These are phyloP conservation scores for Fusarium sp. DNA, from an alignment of 2,329 filamentous ascomycete species.

Conservation along the genomic window DNA sequence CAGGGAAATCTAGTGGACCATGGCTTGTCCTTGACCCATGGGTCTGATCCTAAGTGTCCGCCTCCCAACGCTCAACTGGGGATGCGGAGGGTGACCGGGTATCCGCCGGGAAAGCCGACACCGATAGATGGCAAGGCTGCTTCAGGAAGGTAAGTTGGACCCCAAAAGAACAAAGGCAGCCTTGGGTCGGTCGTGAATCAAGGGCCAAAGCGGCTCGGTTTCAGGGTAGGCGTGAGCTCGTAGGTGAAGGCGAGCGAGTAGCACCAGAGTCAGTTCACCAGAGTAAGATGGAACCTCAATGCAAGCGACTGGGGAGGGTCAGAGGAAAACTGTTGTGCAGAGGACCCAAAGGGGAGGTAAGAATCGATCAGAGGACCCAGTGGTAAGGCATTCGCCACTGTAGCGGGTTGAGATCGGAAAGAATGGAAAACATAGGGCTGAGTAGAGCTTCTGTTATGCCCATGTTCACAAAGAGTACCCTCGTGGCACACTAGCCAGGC, in stretches of 20 bases:
- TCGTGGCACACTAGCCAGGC: neutral
- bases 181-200: conserved; percentile 10
- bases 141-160: conserved; percentile 19
- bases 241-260: neutral
- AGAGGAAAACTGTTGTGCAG: conserved; percentile 6
- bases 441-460: conserved; percentile 37
- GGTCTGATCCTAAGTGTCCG: conserved; percentile 12
- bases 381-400: conserved; percentile 23
- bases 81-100: neutral
- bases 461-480: conserved; percentile 14
- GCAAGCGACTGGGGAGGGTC: conserved; percentile 1
- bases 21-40: conserved; percentile 31
- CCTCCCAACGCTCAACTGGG: conserved; percentile 3
- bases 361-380: conserved; percentile 11
- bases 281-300: conserved; percentile 1
- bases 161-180: conserved; percentile 21
- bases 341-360: conserved; percentile 22
- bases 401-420: conserved; percentile 11
- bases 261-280: conserved; percentile 8
- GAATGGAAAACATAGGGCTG: conserved; percentile 37
- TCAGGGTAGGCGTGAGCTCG: neutral
- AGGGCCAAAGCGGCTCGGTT: conserved; percentile 10
- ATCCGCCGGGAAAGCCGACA: conserved; percentile 2
- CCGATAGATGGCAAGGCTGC: neutral
- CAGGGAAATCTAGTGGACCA: conserved; percentile 37